Percentiles rank a stretch among this genome's conserved stretches.
Evolutionary conservation across 306 rosid species (phyloP).

Genomic region (Luffa aegyptiaca): DNA sequence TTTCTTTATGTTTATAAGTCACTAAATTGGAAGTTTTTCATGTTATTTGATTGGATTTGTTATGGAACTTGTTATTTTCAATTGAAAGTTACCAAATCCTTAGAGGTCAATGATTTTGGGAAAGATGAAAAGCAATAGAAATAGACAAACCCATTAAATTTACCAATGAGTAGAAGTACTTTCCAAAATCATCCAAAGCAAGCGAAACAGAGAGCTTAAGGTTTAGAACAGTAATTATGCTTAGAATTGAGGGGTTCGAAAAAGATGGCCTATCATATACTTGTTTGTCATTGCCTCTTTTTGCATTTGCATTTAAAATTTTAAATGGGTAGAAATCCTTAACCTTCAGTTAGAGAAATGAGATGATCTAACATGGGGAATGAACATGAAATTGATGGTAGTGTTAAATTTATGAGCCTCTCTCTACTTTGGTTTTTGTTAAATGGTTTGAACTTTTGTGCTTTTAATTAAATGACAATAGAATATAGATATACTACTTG

Average conservation of each 20-base stretch:
- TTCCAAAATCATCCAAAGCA: neutral
- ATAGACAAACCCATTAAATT: too few relatives aligned
- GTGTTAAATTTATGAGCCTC: neutral
- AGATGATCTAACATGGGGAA: neutral
- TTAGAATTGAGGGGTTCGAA: too few relatives aligned
- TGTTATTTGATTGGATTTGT: neutral
- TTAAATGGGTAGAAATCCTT: neutral
- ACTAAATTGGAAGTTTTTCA: neutral
- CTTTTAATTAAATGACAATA: neutral
- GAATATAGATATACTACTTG: neutral
- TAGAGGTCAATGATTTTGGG: neutral
- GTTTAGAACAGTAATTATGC: neutral
- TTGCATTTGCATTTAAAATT: neutral
- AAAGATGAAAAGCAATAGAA: too few relatives aligned
- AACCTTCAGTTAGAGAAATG: neutral
- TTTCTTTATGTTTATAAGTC: neutral
- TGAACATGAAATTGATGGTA: neutral
- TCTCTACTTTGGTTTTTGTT: conserved; percentile 3
- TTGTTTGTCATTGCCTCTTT: neutral
- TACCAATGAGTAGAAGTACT: too few relatives aligned
- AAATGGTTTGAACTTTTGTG: neutral
- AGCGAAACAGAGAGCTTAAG: neutral
- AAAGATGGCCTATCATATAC: neutral
- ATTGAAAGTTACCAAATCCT: neutral
- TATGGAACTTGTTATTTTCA: neutral